Conservation (phyloP, 345 rosid genomes). For the Syzygium grande region DNA sequence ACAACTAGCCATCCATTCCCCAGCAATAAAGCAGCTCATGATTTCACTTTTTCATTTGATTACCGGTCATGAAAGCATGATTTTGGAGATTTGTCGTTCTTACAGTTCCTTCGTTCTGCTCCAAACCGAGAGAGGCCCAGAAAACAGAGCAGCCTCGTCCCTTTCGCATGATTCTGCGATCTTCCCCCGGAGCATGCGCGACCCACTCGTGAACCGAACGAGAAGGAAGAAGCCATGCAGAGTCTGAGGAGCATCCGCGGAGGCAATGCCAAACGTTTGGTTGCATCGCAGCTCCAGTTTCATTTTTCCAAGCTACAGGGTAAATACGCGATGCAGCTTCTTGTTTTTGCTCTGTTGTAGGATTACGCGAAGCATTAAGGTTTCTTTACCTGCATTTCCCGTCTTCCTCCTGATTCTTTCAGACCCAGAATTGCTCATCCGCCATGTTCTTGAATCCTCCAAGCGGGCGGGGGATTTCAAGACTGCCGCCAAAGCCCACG, state of each 20-base stretch:
- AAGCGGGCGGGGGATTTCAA: constrained; percentile 25
- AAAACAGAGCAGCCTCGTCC: not conserved
- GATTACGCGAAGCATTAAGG: not conserved
- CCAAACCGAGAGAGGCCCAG: not conserved
- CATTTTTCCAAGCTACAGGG: not conserved
- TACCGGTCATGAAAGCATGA: not conserved
- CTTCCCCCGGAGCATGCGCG: not conserved
- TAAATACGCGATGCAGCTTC: not conserved
- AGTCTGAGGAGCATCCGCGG: not conserved
- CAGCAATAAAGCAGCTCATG: not conserved
- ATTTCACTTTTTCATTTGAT: not conserved
- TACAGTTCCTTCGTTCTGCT: not conserved
- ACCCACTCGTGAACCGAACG: not conserved
- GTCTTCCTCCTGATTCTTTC: not conserved
- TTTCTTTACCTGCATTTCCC: not conserved
- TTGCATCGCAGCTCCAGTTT: not conserved
- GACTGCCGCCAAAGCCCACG: constrained; percentile 36
- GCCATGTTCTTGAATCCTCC: constrained; percentile 37
- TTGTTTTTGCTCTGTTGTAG: not conserved
- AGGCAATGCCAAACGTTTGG: not conserved
- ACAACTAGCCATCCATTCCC: not conserved
- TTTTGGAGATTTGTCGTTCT: not conserved
- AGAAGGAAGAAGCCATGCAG: not conserved
- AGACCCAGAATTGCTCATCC: constrained; percentile 30
- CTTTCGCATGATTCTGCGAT: not conserved